A percentile compares a stretch with the other conserved stretches of the same genome.
Evolutionary conservation across 495 filamentous ascomycete species (phyloP).

Genomic region (Thozetella sp.): DNA sequence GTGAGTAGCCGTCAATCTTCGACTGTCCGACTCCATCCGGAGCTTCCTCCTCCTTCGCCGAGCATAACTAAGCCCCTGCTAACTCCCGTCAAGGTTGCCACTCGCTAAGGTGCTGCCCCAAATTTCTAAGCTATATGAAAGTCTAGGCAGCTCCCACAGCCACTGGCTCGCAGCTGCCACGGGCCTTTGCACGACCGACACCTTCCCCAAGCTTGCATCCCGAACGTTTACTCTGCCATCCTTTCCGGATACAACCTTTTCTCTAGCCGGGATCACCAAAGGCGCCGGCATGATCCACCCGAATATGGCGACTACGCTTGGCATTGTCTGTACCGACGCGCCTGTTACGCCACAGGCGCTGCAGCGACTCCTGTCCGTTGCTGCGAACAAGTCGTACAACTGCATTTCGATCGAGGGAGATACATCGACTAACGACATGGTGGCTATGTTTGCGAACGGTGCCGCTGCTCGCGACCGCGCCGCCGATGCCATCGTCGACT

Average conservation of each 20-base stretch:
- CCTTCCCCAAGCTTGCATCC: slow-evolving; percentile 88
- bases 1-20: not conserved
- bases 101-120: slow-evolving; percentile 79
- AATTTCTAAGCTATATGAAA: slow-evolving; percentile 69
- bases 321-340: slow-evolving; percentile 86
- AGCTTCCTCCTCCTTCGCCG: not conserved
- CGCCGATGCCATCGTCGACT: slow-evolving; percentile 32
- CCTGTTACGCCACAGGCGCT: slow-evolving; percentile 68
- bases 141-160: slow-evolving; percentile 68
- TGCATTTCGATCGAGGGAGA: slow-evolving; percentile 90
- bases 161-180: slow-evolving; percentile 80
- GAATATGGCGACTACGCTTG: slow-evolving; percentile 92
- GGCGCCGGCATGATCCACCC: slow-evolving; percentile 97
- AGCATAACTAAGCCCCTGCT: not conserved
- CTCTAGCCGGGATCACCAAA: slow-evolving; percentile 88
- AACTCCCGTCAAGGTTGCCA: slow-evolving; percentile 48
- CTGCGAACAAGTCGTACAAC: slow-evolving; percentile 83
- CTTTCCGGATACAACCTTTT: slow-evolving; percentile 67
- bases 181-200: slow-evolving; percentile 94
- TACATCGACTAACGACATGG: slow-evolving; percentile 92
- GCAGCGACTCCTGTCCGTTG: slow-evolving; percentile 63
- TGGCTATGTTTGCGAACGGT: slow-evolving; percentile 86
- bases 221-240: slow-evolving; percentile 78
- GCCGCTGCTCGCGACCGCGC: slow-evolving; percentile 71
- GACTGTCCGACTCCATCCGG: not conserved